phyloP scores from a whole-genome alignment of 2,329 filamentous ascomycete genomes.

The Fusarium pseudoanthophilum region DNA sequence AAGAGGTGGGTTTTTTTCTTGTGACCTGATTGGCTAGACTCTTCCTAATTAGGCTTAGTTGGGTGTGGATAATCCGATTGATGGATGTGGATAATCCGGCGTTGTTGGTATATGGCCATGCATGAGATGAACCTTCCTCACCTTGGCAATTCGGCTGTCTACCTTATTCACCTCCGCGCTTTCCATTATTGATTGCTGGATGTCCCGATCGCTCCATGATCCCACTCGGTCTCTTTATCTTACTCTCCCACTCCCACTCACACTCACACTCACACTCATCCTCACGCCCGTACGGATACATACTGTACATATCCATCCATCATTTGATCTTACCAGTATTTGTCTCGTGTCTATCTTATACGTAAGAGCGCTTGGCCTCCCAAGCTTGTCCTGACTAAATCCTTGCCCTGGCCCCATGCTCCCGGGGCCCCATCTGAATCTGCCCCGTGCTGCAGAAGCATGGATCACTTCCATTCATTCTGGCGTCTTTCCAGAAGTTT shows the following conservation, averaged over 20 bases:
- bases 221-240: conserved; percentile 11
- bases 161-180: conserved; percentile 1
- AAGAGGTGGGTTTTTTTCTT: too few relatives aligned
- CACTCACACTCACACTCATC: background rate
- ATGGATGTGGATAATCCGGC: too few relatives aligned
- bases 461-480: conserved; percentile 41
- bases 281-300: background rate
- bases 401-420: conserved; percentile 35
- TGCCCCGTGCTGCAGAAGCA: conserved; percentile 41
- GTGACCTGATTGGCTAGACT: too few relatives aligned
- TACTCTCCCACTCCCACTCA: background rate
- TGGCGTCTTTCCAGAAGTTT: conserved; percentile 45
- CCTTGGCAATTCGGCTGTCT: background rate
- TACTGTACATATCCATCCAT: background rate
- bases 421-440: conserved; percentile 35
- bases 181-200: background rate
- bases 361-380: conserved; percentile 22
- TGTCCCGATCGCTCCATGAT: background rate
- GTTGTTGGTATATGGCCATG: background rate
- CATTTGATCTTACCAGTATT: background rate
- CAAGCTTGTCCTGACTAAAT: conserved; percentile 5
- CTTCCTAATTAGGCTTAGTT: too few relatives aligned
- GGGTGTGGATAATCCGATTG: too few relatives aligned
- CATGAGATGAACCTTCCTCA: conserved; percentile 5
- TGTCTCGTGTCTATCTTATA: conserved; percentile 7